Evolutionary conservation across 73 alveolate species (phyloP), one percentile per base, ranked within the genome.

Genomic region (Stentor coeruleus): DNA sequence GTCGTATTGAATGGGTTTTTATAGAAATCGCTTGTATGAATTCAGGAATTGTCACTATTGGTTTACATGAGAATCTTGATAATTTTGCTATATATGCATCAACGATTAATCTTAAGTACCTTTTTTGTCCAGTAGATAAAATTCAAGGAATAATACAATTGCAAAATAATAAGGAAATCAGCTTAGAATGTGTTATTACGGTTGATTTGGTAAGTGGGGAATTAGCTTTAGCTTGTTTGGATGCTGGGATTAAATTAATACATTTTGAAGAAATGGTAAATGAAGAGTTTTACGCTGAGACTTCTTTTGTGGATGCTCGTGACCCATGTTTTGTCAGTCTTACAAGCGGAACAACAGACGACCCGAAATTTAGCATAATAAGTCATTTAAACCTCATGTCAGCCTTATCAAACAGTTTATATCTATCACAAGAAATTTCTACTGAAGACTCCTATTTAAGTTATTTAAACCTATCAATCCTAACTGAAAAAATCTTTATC

Each of bases 391-490:
- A 49, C 66, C 66, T 49, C 20, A 11, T 49, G 20, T 49, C 66
- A 20, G 20, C 66, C 20, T 20, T 49, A 11, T 20, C 6, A 11
- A 11, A 6, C 28, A 11, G 66, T 20, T 49, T 49, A 11, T 20
- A 49, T 49, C 66, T 49, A 11, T 6, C 66, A 49, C 66, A 49
- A 49, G 66, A 49, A 49, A 20, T 49, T 49, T 49, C 66, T 6
- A 11, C 66, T 49, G 66, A 49, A 49, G 66, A 66, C 79, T 20
- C 79, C 20, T 31, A 66, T 66, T 66, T 66, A 26, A 66, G n/a
- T 20, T 66, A 66, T 66, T 28, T 66, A 26, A 66, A 66, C 37
- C n/a, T 20, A 20, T 66, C 79, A 26, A 28, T 49, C 6, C 79
- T 66, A 28, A 33, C 15, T 20, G 79, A 66, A 66, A 33, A 15